phyloP scores from a whole-genome alignment of 495 filamentous ascomycete species.

The Trichoderma virens region DNA sequence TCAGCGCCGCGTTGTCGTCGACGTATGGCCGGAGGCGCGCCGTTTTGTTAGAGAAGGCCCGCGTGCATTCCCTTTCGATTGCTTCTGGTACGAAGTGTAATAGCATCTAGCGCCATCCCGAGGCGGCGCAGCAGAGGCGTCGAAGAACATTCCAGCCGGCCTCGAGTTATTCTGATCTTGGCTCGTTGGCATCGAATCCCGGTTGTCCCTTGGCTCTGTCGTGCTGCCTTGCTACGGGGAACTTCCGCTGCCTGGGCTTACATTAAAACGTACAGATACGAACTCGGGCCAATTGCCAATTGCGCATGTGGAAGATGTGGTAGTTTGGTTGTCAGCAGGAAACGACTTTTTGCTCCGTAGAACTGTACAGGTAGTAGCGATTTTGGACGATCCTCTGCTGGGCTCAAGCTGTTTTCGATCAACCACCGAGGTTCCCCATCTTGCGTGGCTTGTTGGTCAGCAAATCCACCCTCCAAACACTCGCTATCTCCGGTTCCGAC shows the following conservation, averaged over 20 bases:
- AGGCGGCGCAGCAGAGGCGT: background rate
- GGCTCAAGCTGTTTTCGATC: background rate
- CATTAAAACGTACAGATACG: background rate
- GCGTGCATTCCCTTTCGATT: background rate
- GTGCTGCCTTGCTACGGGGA: background rate
- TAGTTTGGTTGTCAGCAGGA: background rate
- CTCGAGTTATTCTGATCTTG: background rate
- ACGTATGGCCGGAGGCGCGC: constrained; percentile 4
- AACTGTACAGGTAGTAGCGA: background rate
- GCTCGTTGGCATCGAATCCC: background rate
- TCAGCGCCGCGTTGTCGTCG: background rate
- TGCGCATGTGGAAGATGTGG: background rate
- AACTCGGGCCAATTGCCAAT: background rate
- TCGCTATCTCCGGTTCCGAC: constrained; percentile 6
- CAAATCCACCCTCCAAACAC: background rate
- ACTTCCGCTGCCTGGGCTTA: background rate
- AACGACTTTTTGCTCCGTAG: background rate
- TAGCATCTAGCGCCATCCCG: background rate
- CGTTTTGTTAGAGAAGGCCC: background rate
- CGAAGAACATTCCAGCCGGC: background rate
- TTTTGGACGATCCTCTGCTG: background rate
- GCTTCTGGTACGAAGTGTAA: background rate
- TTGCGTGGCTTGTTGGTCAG: constrained; percentile 3
- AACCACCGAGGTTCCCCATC: constrained; percentile 4
- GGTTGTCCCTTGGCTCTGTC: background rate